phyloP scores from a whole-genome alignment of 495 filamentous ascomycete species.

The Trichoderma reesei region DNA sequence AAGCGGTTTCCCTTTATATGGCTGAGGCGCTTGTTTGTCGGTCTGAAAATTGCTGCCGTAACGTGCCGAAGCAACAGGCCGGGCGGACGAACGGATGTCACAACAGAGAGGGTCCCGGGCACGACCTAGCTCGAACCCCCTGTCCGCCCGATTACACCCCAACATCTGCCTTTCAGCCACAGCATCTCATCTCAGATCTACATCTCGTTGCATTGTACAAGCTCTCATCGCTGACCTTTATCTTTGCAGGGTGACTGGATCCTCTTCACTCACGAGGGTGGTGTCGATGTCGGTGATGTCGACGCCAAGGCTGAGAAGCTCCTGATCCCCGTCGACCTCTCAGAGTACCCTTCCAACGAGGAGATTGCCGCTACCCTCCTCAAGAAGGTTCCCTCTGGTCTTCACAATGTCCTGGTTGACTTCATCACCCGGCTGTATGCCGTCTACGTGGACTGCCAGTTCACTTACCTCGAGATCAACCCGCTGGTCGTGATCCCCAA shows the following conservation, averaged over 20 bases:
- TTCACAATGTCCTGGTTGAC: conserved; percentile 97
- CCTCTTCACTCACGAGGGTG: conserved; percentile 98
- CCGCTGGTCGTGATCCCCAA: conserved; percentile 97
- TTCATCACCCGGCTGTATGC: conserved; percentile 81
- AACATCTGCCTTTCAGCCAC: background rate
- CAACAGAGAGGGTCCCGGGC: conserved; percentile 1
- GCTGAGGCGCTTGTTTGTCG: background rate
- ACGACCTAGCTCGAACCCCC: background rate
- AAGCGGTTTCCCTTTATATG: background rate
- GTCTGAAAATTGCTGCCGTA: conserved; percentile 1
- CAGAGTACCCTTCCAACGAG: conserved; percentile 91
- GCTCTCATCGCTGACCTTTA: background rate
- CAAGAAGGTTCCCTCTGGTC: conserved; percentile 85
- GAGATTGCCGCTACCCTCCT: conserved; percentile 76
- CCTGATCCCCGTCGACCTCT: conserved; percentile 89
- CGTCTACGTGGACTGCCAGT: conserved; percentile 99
- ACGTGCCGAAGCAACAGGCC: conserved; percentile 9
- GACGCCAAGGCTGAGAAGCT: conserved; percentile 98
- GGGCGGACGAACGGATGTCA: conserved; percentile 13
- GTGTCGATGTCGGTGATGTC: conserved; percentile 98
- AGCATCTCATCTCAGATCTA: background rate
- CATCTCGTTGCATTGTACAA: no score
- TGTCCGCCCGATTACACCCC: background rate
- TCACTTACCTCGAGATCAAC: conserved; percentile 99
- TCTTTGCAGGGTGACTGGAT: conserved; percentile 87